A percentile compares a stretch with the other conserved stretches of the same genome.
Evolutionary conservation across 352 stramenopile genomes (phyloP).

Genomic region (Thalassiosira ordinaria): DNA sequence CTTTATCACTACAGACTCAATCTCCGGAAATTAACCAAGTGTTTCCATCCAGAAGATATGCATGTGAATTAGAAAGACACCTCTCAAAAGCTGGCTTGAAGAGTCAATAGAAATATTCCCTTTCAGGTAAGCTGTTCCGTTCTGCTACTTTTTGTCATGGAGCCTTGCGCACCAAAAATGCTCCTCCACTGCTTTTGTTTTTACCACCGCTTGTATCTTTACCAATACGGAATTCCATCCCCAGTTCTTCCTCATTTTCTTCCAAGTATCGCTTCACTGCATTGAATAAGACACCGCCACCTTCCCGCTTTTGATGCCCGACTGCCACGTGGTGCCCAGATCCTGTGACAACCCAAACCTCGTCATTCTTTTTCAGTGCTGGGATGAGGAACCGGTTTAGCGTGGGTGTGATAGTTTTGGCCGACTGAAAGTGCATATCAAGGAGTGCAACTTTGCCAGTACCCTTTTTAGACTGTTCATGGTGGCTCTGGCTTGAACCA

Average conservation of each 20-base stretch:
- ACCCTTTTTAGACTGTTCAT: neutral
- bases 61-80: neutral
- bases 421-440: constrained; percentile 85
- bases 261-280: constrained; percentile 55
- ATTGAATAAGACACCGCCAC: constrained; percentile 61
- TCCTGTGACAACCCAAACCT: constrained; percentile 83
- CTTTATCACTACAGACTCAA: too few relatives aligned
- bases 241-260: constrained; percentile 38
- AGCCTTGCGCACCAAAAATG: constrained; percentile 53
- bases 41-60: neutral
- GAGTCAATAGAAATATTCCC: too few relatives aligned
- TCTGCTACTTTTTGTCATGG: neutral
- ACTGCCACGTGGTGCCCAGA: constrained; percentile 75
- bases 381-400: constrained; percentile 64
- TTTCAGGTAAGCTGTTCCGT: too few relatives aligned
- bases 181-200: constrained; percentile 44
- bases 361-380: constrained; percentile 57
- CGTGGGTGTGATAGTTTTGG: constrained; percentile 77
- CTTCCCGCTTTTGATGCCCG: constrained; percentile 55
- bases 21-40: too few relatives aligned
- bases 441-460: constrained; percentile 68
- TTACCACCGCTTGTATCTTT: constrained; percentile 47
- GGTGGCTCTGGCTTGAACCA: neutral
- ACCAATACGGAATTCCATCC: constrained; percentile 44
- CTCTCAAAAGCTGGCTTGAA: too few relatives aligned